phyloP scores from a whole-genome alignment of 2,329 filamentous ascomycete species.

The Talaromyces sp. region DNA sequence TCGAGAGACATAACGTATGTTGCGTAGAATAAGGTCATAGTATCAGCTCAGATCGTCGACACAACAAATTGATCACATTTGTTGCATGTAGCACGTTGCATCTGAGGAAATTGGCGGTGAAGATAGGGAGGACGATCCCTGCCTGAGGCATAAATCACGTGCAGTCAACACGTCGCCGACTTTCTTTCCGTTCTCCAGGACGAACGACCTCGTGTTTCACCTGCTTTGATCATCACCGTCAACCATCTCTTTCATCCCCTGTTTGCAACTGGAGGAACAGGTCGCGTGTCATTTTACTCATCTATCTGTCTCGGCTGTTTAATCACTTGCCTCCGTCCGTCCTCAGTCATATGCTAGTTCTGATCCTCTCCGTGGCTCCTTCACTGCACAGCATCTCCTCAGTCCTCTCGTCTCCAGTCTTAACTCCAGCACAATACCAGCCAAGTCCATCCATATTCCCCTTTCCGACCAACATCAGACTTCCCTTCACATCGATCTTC shows the following conservation, averaged over 20 bases:
- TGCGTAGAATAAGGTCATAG: no score
- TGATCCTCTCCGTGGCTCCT: constrained; percentile 9
- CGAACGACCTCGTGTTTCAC: background rate
- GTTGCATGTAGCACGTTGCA: background rate
- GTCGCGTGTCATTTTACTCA: constrained; percentile 16
- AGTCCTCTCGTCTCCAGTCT: constrained; percentile 9
- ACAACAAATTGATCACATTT: background rate
- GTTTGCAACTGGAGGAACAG: constrained; percentile 13
- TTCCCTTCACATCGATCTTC: constrained; percentile 26
- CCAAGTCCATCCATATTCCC: constrained; percentile 6
- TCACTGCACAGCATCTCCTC: constrained; percentile 12
- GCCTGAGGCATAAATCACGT: constrained; percentile 9
- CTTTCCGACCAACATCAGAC: constrained; percentile 12
- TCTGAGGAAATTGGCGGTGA: constrained; percentile 5
- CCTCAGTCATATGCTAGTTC: constrained; percentile 4
- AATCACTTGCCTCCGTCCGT: background rate
- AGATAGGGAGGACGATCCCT: background rate
- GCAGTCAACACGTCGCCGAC: background rate
- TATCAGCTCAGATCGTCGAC: no score
- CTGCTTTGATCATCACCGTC: background rate
- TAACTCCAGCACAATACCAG: constrained; percentile 8
- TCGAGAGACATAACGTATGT: no score
- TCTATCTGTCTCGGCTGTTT: background rate
- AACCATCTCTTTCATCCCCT: background rate
- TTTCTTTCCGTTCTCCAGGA: background rate